A percentile compares a stretch with the other conserved stretches of the same genome.
These are phyloP conservation scores for Pleurozium schreberi DNA, from an alignment of 225 moss, liverwort and hornwort genomes.

Conservation along the genomic window DNA sequence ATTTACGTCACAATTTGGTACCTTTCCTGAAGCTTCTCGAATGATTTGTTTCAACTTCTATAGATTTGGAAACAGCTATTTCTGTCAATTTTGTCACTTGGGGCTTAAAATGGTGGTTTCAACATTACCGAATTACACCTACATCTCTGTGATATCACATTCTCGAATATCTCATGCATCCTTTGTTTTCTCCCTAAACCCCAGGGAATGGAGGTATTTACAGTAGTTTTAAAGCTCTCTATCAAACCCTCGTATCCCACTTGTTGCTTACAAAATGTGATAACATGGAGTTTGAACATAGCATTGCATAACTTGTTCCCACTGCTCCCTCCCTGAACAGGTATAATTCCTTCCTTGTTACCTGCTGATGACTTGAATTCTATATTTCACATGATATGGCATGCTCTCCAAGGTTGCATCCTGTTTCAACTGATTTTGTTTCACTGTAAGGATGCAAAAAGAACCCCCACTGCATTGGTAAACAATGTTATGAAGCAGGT, in stretches of 20 bases:
- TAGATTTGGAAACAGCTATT: not conserved
- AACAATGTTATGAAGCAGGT: not conserved
- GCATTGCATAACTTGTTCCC: not conserved
- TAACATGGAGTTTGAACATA: not conserved
- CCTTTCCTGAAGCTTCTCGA: not conserved
- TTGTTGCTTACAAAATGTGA: not conserved
- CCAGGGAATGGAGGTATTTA: not conserved
- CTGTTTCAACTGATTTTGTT: not conserved
- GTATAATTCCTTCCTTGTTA: not conserved
- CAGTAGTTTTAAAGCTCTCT: not conserved
- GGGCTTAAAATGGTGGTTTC: not conserved
- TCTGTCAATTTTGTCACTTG: not conserved
- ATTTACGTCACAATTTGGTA: not conserved
- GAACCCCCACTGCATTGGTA: not conserved
- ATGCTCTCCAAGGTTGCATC: not conserved
- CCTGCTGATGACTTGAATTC: not conserved
- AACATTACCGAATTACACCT: not conserved
- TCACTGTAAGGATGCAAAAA: not conserved
- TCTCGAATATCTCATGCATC: not conserved
- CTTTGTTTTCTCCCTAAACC: not conserved
- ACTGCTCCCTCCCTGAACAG: too few species aligned
- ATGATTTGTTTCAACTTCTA: not conserved
- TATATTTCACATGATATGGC: not conserved
- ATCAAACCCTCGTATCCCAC: not conserved
- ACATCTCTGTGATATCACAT: not conserved